Evolutionary conservation across 305 asterid species (phyloP).

Genomic region (Fraxinus paxiana): DNA sequence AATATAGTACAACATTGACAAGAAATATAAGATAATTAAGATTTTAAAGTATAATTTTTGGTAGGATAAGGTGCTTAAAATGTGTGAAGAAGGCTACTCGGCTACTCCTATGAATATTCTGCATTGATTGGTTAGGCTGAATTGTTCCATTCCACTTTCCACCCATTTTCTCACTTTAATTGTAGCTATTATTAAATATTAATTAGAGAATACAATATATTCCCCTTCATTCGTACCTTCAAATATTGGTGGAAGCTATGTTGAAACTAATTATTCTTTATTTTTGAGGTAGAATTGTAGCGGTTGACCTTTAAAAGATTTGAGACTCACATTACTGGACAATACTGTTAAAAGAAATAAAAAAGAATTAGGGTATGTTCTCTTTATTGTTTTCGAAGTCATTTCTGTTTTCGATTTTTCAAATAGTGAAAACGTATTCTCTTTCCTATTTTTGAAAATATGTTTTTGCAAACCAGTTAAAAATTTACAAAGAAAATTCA

Average conservation of each 20-base stretch:
- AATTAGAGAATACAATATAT: background rate
- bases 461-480: too few relatives aligned
- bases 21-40: background rate
- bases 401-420: too few relatives aligned
- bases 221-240: background rate
- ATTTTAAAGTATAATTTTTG: background rate
- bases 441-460: too few relatives aligned
- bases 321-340: background rate
- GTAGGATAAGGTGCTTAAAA: background rate
- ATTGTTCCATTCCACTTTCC: constrained; percentile 29
- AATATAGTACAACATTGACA: background rate
- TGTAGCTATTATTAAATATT: background rate
- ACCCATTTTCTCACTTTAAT: background rate
- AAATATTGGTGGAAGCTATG: background rate
- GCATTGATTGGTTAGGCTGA: constrained; percentile 23
- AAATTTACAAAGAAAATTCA: too few relatives aligned
- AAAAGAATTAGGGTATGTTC: background rate
- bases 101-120: constrained; percentile 26
- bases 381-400: too few relatives aligned
- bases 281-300: background rate
- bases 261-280: background rate
- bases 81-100: constrained; percentile 11
- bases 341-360: background rate
- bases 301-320: background rate
- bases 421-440: too few relatives aligned